A percentile compares a stretch with the other conserved stretches of the same genome.
These are phyloP conservation scores for Peribolospora baueri DNA, from an alignment of 768 basidiomycete genomes.

Conservation along the genomic window DNA sequence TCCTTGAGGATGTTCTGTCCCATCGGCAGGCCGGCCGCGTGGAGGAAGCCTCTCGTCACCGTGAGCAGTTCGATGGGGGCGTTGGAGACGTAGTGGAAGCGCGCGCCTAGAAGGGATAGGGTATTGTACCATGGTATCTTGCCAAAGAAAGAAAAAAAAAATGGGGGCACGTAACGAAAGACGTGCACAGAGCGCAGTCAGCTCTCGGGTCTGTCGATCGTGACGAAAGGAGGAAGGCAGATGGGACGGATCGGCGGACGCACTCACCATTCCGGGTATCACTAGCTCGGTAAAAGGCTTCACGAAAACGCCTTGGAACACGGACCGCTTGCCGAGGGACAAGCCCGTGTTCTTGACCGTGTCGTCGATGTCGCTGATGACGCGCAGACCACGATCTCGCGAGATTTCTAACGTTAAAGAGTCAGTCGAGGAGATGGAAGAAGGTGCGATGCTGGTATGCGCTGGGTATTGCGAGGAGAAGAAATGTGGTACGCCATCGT, in stretches of 20 bases:
- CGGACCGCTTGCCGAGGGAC: conserved; percentile 47
- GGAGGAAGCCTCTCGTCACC: conserved; percentile 49
- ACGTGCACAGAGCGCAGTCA: too few species aligned
- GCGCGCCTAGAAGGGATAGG: conserved; percentile 28
- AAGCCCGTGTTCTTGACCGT: conserved; percentile 50
- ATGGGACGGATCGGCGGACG: conserved; percentile 12
- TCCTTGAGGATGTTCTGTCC: conserved; percentile 34
- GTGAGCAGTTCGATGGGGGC: conserved; percentile 65
- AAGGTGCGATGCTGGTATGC: too few species aligned
- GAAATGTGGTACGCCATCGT: too few species aligned
- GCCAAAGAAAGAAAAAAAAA: conserved; percentile 1
- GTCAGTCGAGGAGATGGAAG: too few species aligned
- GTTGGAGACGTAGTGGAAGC: conserved; percentile 82
- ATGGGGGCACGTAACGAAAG: background rate
- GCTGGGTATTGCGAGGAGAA: too few species aligned
- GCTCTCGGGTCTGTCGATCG: conserved; percentile 39
- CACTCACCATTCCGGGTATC: conserved; percentile 31
- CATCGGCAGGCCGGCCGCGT: conserved; percentile 39
- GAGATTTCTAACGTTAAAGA: too few species aligned
- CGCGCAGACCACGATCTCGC: background rate
- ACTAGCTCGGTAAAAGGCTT: conserved; percentile 52
- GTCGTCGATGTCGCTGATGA: conserved; percentile 10
- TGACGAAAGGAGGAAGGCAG: conserved; percentile 36
- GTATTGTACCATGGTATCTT: conserved; percentile 18
- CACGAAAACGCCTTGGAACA: conserved; percentile 81